Base-by-base conservation (phyloP, 176 grass and related monocot species). In the Pontederia crassipes region DNA sequence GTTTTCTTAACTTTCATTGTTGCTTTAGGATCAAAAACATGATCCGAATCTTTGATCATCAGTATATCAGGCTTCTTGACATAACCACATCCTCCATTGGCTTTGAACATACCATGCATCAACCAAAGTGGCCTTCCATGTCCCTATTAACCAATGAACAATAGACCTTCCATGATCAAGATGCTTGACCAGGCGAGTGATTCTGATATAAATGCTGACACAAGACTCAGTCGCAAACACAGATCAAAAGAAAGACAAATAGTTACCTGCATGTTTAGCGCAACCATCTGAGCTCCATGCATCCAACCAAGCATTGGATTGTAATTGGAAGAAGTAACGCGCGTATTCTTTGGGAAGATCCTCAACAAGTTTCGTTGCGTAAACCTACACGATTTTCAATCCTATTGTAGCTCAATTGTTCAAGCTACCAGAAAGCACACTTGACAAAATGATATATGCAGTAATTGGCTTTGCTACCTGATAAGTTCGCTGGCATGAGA, bases 21-120 rank as follows among this genome's bases (percentile, higher is more conserved):
- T 10, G 70, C 60, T 61, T 52, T 62, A 45, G 84, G 93, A 28
- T 92, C 64, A 9, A 89, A 98, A 7, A 76, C 27, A 15, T 75
- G 58, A 11, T 78, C 45, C 1, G 61, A 46, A 15, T 64, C 29
- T 0, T 48, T 58, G 17, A 79, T 72, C 63, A 86, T 69, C 13
- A 98, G 74, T 49, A 81, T 65, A 35, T 89, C 64, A 2, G 93
- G 93, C 20, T 98, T 98, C 62, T 92, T 98, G 1, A 98, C 93
- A 14, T 89, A 98, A 28, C 93, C 93, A 16, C 87, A 92, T 9
- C 93, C 87, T 28, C 87, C 93, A 9, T 92, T 98, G 2, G 87
- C 93, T 47, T 74, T 72, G 53, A 98, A 98, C 82, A 92, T 89
- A 15, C 93, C 84, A 14, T 92, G 79, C 48, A 79, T 88, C 10